A percentile compares a stretch with the other conserved stretches of the same genome.
phyloP scores from a whole-genome alignment of 2,329 filamentous ascomycete species.

The Cryphonectria nitschkei region DNA sequence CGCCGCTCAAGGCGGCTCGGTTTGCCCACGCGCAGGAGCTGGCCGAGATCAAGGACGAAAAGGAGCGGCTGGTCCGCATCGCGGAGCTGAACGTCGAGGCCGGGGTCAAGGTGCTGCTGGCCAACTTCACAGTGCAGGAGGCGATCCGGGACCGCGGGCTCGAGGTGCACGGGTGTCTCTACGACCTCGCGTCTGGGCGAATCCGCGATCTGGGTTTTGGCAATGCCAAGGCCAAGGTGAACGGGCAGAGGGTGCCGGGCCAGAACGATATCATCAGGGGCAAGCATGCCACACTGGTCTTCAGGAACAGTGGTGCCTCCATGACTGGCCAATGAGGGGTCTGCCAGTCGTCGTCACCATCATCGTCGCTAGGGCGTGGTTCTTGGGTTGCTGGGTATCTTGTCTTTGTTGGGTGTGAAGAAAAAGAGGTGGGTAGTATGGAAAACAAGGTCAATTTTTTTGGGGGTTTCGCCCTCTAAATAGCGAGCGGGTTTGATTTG shows the following conservation, averaged over 20 bases:
- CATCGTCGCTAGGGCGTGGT: not conserved
- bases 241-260: conserved; percentile 23
- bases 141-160: conserved; percentile 72
- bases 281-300: conserved; percentile 56
- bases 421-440: not conserved
- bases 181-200: conserved; percentile 60
- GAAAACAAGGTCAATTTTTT: not conserved
- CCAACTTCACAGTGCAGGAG: conserved; percentile 70
- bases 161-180: conserved; percentile 77
- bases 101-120: conserved; percentile 68
- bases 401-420: not conserved
- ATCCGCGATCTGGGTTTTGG: conserved; percentile 54
- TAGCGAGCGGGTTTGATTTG: not conserved
- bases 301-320: conserved; percentile 45
- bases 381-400: not conserved
- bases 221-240: conserved; percentile 36
- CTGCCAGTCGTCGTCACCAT: not conserved
- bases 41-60: conserved; percentile 54
- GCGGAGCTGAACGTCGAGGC: conserved; percentile 77
- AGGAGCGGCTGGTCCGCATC: conserved; percentile 61
- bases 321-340: conserved; percentile 39
- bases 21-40: conserved; percentile 58
- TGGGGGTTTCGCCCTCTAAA: not conserved
- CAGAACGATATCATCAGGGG: conserved; percentile 47
- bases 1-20: conserved; percentile 52